A percentile compares a stretch with the other conserved stretches of the same genome.
Conservation (phyloP, 106 monocot species). For the Dactylorhiza incarnata region DNA sequence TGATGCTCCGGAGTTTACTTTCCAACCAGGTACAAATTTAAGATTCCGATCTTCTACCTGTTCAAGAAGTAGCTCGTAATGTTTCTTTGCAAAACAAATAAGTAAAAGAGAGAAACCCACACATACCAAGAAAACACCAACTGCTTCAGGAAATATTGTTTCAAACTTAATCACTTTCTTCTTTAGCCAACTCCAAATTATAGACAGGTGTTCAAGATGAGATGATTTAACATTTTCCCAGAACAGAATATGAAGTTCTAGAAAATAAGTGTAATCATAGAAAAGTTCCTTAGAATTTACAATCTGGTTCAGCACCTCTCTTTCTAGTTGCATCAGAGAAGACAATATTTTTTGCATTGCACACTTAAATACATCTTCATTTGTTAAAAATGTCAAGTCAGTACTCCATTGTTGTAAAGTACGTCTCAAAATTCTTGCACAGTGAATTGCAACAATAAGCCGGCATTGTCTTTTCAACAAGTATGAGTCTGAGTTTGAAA, state of each 20-base stretch:
- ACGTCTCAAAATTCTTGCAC: conserved; percentile 44
- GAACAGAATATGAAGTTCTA: conserved; percentile 66
- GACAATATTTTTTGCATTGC: conserved; percentile 25
- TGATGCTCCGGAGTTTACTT: conserved; percentile 26
- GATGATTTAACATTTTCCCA: conserved; percentile 43
- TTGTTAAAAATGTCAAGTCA: conserved; percentile 25
- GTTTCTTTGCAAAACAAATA: neutral
- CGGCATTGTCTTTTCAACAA: conserved; percentile 12
- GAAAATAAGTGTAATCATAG: conserved; percentile 35
- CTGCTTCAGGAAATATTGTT: conserved; percentile 32
- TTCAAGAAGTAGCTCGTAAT: neutral
- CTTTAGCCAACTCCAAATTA: conserved; percentile 56
- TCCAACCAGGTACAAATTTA: conserved; percentile 18
- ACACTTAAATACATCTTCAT: conserved; percentile 7
- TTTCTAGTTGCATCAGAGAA: conserved; percentile 56
- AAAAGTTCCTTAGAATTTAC: conserved; percentile 25
- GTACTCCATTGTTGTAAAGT: conserved; percentile 61
- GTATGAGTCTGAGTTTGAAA: conserved; percentile 16
- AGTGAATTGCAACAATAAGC: conserved; percentile 33
- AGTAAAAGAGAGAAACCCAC: neutral
- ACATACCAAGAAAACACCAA: conserved; percentile 41
- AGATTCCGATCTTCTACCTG: conserved; percentile 38
- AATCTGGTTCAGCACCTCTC: conserved; percentile 48
- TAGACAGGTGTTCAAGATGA: conserved; percentile 23
- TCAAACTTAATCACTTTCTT: conserved; percentile 61